These are phyloP conservation scores for Vaccinium myrtillus DNA, from an alignment of 148 eudicot genomes.

Conservation along the genomic window DNA sequence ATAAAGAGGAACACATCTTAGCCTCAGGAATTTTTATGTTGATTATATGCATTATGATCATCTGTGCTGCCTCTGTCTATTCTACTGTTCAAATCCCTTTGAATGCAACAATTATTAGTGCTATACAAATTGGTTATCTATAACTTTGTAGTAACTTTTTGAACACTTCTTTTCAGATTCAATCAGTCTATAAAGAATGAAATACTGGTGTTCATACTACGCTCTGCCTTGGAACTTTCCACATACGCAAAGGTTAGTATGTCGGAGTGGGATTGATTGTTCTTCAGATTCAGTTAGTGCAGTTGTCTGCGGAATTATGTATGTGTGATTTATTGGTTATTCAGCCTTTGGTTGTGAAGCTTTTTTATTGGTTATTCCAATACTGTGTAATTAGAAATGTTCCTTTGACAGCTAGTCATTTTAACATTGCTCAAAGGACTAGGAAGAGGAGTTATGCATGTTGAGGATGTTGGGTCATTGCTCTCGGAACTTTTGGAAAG, in stretches of 20 bases:
- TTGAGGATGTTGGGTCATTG: constrained; percentile 47
- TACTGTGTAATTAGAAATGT: not conserved
- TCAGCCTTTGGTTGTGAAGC: not conserved
- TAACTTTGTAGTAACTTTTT: constrained; percentile 4
- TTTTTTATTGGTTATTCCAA: not conserved
- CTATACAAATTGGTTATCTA: not conserved
- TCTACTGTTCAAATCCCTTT: not conserved
- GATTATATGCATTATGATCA: not conserved
- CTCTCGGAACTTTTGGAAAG: constrained; percentile 58
- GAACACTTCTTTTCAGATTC: constrained; percentile 43
- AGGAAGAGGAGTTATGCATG: constrained; percentile 53
- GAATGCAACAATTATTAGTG: not conserved
- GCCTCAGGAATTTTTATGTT: not conserved
- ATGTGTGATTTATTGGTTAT: not conserved
- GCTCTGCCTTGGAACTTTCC: constrained; percentile 56
- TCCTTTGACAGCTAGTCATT: constrained; percentile 54
- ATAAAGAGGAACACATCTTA: not conserved
- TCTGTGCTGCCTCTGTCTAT: not conserved
- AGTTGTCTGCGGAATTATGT: not conserved
- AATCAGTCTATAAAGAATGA: constrained; percentile 51
- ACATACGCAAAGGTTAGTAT: constrained; percentile 62
- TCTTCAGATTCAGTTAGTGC: not conserved
- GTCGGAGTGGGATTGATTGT: not conserved
- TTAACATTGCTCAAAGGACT: constrained; percentile 67
- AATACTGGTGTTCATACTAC: constrained; percentile 51